A percentile compares a stretch with the other conserved stretches of the same genome.
Evolutionary conservation across 2,329 filamentous ascomycete genomes (phyloP).

Genomic region (Diplocarpon rosae): DNA sequence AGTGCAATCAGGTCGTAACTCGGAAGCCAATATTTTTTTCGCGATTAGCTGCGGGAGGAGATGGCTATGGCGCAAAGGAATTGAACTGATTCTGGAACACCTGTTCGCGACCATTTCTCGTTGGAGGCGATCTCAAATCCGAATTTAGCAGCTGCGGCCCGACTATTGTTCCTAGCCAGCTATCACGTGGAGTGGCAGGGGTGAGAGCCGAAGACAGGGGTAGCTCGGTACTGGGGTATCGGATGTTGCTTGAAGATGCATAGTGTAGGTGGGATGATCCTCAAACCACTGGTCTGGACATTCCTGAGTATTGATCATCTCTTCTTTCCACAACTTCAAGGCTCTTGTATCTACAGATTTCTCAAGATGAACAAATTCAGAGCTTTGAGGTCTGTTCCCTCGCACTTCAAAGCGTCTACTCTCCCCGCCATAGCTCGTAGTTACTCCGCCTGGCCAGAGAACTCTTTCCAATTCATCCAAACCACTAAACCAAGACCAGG

Average conservation of each 20-base stretch:
- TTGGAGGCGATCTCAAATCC: constrained; percentile 2
- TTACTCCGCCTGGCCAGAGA: constrained; percentile 24
- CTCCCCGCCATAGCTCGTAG: constrained; percentile 23
- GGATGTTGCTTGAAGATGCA: too few relatives aligned
- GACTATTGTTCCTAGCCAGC: not conserved
- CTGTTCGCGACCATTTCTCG: constrained; percentile 10
- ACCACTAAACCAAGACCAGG: constrained; percentile 77
- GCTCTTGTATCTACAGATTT: not conserved
- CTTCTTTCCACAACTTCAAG: not conserved
- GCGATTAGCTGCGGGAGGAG: not conserved
- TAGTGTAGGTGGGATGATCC: not conserved
- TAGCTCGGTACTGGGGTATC: not conserved
- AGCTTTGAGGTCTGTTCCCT: constrained; percentile 24
- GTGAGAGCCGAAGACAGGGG: not conserved
- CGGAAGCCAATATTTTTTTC: not conserved
- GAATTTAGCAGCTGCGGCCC: not conserved
- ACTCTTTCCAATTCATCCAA: constrained; percentile 68
- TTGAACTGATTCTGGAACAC: constrained; percentile 8
- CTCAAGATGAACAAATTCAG: constrained; percentile 24
- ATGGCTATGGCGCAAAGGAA: constrained; percentile 7
- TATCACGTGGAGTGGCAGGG: not conserved
- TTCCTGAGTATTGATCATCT: not conserved
- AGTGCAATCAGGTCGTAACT: not conserved
- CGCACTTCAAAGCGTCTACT: constrained; percentile 21
- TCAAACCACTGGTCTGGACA: constrained; percentile 8